These are phyloP conservation scores for Amanita molliuscula DNA, from an alignment of 768 basidiomycete genomes.

Conservation along the genomic window DNA sequence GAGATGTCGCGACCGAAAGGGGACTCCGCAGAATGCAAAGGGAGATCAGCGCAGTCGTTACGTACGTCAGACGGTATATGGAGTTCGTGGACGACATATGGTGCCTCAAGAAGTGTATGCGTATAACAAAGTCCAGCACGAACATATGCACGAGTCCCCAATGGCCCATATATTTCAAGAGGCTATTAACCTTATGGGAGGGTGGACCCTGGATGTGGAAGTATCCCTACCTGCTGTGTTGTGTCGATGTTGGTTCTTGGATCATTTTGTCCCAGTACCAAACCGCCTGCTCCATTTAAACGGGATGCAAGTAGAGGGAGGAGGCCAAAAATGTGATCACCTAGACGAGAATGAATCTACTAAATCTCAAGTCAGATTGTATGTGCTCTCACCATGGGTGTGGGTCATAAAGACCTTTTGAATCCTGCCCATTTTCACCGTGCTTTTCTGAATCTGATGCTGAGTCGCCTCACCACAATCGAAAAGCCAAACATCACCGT, in stretches of 20 bases:
- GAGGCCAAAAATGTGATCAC: constrained; percentile 76
- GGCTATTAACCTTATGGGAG: constrained; percentile 29
- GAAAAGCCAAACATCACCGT: constrained; percentile 71
- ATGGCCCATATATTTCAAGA: constrained; percentile 79
- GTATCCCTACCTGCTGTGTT: constrained; percentile 18
- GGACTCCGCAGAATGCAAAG: constrained; percentile 44
- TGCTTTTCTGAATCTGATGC: constrained; percentile 62
- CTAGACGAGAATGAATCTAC: constrained; percentile 24
- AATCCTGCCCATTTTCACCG: constrained; percentile 70
- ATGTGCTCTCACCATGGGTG: constrained; percentile 57
- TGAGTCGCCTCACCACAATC: constrained; percentile 85
- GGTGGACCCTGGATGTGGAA: background rate
- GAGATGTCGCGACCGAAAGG: constrained; percentile 52
- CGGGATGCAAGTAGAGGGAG: constrained; percentile 57
- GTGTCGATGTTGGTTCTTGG: constrained; percentile 33
- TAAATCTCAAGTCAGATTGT: background rate
- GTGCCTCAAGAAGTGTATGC: constrained; percentile 50
- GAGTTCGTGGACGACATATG: constrained; percentile 80
- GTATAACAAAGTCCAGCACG: constrained; percentile 60
- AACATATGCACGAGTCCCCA: constrained; percentile 74
- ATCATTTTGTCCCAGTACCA: constrained; percentile 47
- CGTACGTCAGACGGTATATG: constrained; percentile 51
- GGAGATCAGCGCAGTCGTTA: constrained; percentile 34
- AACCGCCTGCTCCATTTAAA: constrained; percentile 68
- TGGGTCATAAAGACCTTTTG: constrained; percentile 84